phyloP scores from a whole-genome alignment of 768 basidiomycete species.

The Suillus weaverae region DNA sequence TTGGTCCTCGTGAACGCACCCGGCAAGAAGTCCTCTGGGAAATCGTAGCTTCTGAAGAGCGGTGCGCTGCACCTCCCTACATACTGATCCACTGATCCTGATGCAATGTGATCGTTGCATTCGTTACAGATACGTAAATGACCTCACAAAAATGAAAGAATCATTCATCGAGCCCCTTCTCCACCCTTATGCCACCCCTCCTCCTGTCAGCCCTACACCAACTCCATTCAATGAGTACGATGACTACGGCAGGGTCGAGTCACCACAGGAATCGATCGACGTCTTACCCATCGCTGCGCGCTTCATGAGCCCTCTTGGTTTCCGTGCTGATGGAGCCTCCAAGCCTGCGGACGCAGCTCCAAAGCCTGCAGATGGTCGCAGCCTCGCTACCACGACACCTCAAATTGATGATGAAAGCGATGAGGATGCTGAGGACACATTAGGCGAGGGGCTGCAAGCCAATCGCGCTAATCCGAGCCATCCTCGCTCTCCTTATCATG shows the following conservation, averaged over 20 bases:
- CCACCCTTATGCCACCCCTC: conserved; percentile 64
- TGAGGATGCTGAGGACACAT: conserved; percentile 57
- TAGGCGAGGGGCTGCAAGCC: conserved; percentile 32
- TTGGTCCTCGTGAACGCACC: conserved; percentile 92
- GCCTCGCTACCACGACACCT: conserved; percentile 45
- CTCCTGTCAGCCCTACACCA: conserved; percentile 47
- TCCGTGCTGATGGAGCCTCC: conserved; percentile 48
- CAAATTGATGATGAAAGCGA: conserved; percentile 76
- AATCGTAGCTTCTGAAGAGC: conserved; percentile 94
- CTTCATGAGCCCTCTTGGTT: conserved; percentile 72
- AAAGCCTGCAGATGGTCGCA: conserved; percentile 46
- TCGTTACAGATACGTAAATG: conserved; percentile 78
- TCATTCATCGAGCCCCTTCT: conserved; percentile 89
- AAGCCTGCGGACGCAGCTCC: conserved; percentile 25
- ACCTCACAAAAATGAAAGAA: conserved; percentile 88
- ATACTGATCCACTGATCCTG: conserved; percentile 4
- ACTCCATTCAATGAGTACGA: conserved; percentile 67
- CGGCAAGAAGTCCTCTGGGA: conserved; percentile 96
- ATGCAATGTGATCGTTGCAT: background rate
- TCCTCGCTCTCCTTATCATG: conserved; percentile 76
- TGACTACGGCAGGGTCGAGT: conserved; percentile 61
- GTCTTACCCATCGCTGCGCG: conserved; percentile 88
- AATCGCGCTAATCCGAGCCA: conserved; percentile 46
- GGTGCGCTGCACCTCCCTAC: conserved; percentile 46
- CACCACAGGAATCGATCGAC: conserved; percentile 70